Percentiles rank a stretch among this genome's conserved stretches.
phyloP scores from a whole-genome alignment of 306 rosid species.

The Trifolium pratense region DNA sequence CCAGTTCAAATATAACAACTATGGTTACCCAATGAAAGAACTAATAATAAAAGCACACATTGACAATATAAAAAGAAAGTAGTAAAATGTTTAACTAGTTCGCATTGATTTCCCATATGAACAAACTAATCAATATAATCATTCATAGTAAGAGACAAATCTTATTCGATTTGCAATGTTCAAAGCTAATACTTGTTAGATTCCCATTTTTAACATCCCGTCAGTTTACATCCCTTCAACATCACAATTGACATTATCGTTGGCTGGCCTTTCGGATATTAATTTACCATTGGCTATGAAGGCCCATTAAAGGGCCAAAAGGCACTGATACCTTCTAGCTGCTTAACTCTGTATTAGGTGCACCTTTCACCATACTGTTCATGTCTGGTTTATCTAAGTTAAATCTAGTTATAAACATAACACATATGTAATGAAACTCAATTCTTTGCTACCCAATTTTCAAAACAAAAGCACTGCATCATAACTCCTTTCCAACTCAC shows the following conservation, averaged over 20 bases:
- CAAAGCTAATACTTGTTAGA: neutral
- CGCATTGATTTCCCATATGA: neutral
- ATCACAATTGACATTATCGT: neutral
- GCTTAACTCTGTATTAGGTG: neutral
- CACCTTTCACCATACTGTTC: neutral
- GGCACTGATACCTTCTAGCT: neutral
- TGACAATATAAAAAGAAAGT: neutral
- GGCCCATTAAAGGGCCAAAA: neutral
- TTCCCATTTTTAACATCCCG: neutral
- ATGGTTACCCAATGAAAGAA: neutral
- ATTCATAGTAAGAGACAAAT: neutral
- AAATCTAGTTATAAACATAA: conserved; percentile 19
- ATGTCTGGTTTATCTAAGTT: conserved; percentile 4
- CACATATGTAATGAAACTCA: neutral
- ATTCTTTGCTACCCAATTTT: neutral
- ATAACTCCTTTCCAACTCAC: conserved; percentile 7
- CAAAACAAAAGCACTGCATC: conserved; percentile 7
- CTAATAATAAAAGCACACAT: conserved; percentile 1
- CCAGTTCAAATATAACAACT: neutral
- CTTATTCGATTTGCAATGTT: neutral
- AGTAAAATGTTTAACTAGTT: neutral
- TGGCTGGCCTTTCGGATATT: too few species aligned
- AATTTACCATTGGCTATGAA: too few species aligned
- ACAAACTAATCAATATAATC: neutral
- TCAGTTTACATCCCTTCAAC: neutral